These are phyloP conservation scores for Anthostomella pinea DNA, from an alignment of 2,329 filamentous ascomycete genomes.

Conservation along the genomic window DNA sequence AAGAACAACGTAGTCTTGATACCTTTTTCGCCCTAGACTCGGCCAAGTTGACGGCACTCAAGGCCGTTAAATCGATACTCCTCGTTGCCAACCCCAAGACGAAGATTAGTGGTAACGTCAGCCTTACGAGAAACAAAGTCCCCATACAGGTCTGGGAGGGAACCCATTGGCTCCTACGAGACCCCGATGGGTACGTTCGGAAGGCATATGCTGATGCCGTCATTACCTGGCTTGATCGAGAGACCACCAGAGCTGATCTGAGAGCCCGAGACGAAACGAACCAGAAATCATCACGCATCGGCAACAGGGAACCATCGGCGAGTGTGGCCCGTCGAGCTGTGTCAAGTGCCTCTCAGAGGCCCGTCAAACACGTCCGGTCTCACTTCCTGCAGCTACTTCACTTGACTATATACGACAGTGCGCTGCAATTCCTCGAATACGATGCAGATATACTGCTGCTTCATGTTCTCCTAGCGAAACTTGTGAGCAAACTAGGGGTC, in stretches of 20 bases:
- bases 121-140: constrained; percentile 70
- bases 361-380: constrained; percentile 51
- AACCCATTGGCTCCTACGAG: constrained; percentile 89
- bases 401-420: constrained; percentile 85
- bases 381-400: constrained; percentile 81
- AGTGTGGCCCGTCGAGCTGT: constrained; percentile 60
- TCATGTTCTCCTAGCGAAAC: constrained; percentile 70
- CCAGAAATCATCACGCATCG: constrained; percentile 42
- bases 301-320: constrained; percentile 39
- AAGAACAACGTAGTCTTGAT: constrained; percentile 46
- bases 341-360: constrained; percentile 64
- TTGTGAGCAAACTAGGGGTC: constrained; percentile 76
- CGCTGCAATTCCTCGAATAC: constrained; percentile 67
- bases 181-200: constrained; percentile 73
- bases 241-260: constrained; percentile 67
- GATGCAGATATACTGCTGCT: constrained; percentile 74
- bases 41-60: constrained; percentile 65
- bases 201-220: constrained; percentile 84
- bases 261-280: constrained; percentile 56
- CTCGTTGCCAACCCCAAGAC: constrained; percentile 72
- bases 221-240: constrained; percentile 78
- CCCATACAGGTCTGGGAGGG: constrained; percentile 88
- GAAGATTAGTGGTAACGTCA: constrained; percentile 55
- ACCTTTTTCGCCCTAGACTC: constrained; percentile 52
- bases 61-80: constrained; percentile 78